Conservation (phyloP, 179 eudicot species). For the Corrigiola litoralis region DNA sequence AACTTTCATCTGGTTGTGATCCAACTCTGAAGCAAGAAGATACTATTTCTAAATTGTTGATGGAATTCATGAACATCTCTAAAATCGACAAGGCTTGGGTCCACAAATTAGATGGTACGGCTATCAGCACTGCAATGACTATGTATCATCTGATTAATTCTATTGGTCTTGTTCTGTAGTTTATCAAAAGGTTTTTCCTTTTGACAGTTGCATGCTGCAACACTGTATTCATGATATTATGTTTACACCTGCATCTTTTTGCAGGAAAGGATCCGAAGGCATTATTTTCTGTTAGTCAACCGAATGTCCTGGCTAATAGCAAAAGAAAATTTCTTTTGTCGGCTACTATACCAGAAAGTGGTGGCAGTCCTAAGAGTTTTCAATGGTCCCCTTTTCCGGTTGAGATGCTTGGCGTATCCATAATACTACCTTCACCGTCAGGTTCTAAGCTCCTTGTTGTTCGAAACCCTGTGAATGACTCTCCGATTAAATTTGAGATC, state of each 20-base stretch:
- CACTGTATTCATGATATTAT: no score
- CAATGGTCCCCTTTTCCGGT: slow-evolving; percentile 87
- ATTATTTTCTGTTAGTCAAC: slow-evolving; percentile 70
- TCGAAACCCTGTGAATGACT: slow-evolving; percentile 71
- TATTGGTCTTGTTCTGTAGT: not conserved
- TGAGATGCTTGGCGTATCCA: slow-evolving; percentile 67
- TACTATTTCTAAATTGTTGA: slow-evolving; percentile 55
- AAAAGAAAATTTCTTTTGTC: slow-evolving; percentile 55
- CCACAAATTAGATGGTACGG: slow-evolving; percentile 29
- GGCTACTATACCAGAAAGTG: slow-evolving; percentile 45
- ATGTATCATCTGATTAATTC: not conserved
- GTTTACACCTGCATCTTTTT: not conserved
- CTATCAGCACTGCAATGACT: not conserved
- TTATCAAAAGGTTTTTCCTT: no score
- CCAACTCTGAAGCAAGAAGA: slow-evolving; percentile 49
- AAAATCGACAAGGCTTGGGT: slow-evolving; percentile 74
- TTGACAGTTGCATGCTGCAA: no score
- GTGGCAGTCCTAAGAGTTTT: slow-evolving; percentile 33
- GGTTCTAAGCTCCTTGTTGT: slow-evolving; percentile 84
- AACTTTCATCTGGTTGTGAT: slow-evolving; percentile 38
- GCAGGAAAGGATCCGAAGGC: slow-evolving; percentile 65
- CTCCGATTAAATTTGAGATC: slow-evolving; percentile 73
- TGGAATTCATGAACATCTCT: slow-evolving; percentile 48
- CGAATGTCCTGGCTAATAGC: slow-evolving; percentile 73
- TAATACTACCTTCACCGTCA: slow-evolving; percentile 81